These are phyloP conservation scores for Cercospora sp. DNA, from an alignment of 2,329 filamentous ascomycete species.

Conservation along the genomic window DNA sequence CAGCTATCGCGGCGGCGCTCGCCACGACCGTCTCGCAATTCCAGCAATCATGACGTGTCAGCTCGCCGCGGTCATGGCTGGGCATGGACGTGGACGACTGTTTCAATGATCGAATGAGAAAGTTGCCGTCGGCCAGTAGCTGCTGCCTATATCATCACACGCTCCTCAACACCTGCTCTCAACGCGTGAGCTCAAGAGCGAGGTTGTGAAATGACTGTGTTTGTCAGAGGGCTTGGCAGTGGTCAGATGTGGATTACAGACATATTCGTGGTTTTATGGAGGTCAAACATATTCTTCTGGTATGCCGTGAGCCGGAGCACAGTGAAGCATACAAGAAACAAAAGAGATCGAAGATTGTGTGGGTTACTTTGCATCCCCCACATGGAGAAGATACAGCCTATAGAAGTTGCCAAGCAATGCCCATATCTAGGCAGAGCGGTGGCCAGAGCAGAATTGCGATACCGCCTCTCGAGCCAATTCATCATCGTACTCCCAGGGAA, in stretches of 20 bases:
- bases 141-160: background rate
- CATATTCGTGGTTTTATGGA: background rate
- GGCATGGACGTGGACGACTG: background rate
- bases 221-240: background rate
- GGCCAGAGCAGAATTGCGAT: background rate
- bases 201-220: background rate
- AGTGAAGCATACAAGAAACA: background rate
- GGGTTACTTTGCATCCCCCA: background rate
- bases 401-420: background rate
- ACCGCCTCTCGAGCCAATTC: background rate
- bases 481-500: background rate
- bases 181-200: background rate
- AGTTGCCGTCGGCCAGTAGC: background rate
- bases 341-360: background rate
- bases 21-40: slow-evolving; percentile 12
- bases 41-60: slow-evolving; percentile 20
- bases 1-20: slow-evolving; percentile 5
- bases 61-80: background rate
- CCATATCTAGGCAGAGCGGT: background rate
- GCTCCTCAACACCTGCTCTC: background rate
- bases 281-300: too few species aligned
- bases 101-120: background rate
- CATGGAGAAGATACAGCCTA: background rate
- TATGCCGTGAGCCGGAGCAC: background rate
- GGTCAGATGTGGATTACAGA: background rate